Base-by-base conservation (phyloP, 768 basidiomycete genomes). In the Lactarius trivialis region DNA sequence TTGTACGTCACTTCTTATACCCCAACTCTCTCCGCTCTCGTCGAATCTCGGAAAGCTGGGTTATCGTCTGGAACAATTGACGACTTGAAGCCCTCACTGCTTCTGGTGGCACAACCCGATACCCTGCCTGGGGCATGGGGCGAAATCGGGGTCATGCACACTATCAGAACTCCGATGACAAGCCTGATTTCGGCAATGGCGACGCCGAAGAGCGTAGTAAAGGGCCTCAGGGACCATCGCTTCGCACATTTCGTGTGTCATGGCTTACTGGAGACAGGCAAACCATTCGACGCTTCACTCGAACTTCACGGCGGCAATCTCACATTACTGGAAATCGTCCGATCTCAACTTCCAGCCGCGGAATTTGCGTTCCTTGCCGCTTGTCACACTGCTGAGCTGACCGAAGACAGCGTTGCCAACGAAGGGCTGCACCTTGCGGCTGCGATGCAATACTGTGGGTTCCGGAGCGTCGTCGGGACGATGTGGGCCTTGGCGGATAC, bases 21-120 rank as follows among this genome's bases (percentile, higher is more conserved):
- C 3, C 37, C 37, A 17, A 39, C 37, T 17, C 37, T 39, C 37
- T 39, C 37, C 6, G 37, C 37, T 2, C 37, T 39, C 15, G 17
- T 39, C 6, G 37, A 39, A 39, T 39, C 34, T 26, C 28, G 32
- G 28, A 52, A 26, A 15, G 30, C 15, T 0, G n/a, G 37, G 3
- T 17, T 30, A 43, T 9, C 14, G 4, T n/a, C n/a, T n/a, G n/a
- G n/a, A n/a, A 32, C 3, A 2, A 11, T 11, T 3, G 50, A 37
- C 14, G 51, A 59, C n/a, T n/a, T n/a, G n/a, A n/a, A n/a, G 39
- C 58, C 58, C 41, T 59, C 58, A 7, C 28, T 59, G 0, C 50
- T 59, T 21, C 58, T 59, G 7, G 37, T 59, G 6, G 21, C 21
- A 24, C 58, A 59, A 15, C 58, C 50, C 21, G 37, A 24, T 9